A percentile compares a stretch with the other conserved stretches of the same genome.
Conservation (phyloP, 495 filamentous ascomycete species). For the Penicillium egyptiacum region DNA sequence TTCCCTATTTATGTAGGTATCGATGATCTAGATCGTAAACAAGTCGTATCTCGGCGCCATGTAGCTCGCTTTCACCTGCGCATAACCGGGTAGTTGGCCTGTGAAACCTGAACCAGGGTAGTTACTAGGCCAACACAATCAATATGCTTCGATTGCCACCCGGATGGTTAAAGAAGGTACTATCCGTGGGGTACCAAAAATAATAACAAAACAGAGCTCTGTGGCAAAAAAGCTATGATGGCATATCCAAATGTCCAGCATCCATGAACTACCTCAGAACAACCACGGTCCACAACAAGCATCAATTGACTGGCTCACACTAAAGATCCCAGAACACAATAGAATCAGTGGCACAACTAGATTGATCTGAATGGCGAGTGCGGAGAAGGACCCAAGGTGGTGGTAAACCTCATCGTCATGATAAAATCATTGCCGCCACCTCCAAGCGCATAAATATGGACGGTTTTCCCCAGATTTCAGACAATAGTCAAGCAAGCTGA, state of each 20-base stretch:
- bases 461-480: background rate
- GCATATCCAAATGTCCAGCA: background rate
- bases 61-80: background rate
- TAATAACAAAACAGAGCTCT: background rate
- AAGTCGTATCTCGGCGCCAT: background rate
- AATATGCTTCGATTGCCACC: background rate
- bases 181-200: background rate
- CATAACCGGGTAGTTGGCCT: background rate
- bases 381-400: constrained; percentile 22
- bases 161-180: background rate
- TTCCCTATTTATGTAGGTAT: no score
- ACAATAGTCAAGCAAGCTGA: background rate
- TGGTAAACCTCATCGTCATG: constrained; percentile 33
- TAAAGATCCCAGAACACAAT: constrained; percentile 12
- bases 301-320: constrained; percentile 13
- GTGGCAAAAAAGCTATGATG: constrained; percentile 1
- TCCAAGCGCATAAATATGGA: constrained; percentile 18
- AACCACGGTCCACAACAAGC: background rate
- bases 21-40: no score
- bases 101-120: background rate
- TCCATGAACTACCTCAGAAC: background rate
- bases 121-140: background rate
- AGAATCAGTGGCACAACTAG: constrained; percentile 20
- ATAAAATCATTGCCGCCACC: constrained; percentile 28
- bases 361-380: constrained; percentile 16